Conservation (phyloP, 768 basidiomycete genomes). For the Termitomyces heimii region DNA sequence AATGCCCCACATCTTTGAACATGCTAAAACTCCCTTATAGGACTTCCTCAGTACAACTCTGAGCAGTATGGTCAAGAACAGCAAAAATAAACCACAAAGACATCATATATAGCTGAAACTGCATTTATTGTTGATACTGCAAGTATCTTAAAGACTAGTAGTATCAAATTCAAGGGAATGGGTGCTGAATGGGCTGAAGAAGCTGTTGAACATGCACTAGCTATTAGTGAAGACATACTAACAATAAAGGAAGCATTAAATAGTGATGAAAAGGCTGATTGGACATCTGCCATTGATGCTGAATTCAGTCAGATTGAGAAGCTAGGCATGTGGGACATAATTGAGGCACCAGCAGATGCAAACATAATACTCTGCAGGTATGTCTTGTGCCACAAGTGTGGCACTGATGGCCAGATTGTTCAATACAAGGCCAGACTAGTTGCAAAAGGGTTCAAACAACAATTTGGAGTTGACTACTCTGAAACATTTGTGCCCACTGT, state of each 20-base stretch:
- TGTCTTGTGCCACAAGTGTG: not conserved
- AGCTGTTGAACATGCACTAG: not conserved
- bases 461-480: too few species aligned
- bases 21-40: not conserved
- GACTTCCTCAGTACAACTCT: not conserved
- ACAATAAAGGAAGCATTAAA: not conserved
- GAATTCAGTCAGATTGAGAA: too few species aligned
- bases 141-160: not conserved
- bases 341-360: slow-evolving; percentile 3
- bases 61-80: not conserved
- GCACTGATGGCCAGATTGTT: not conserved
- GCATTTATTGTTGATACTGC: not conserved
- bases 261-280: too few species aligned
- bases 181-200: not conserved
- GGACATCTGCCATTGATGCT: too few species aligned
- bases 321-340: not conserved
- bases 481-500: slow-evolving; percentile 17
- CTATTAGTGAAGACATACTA: not conserved
- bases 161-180: not conserved
- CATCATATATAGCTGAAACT: not conserved
- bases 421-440: slow-evolving; percentile 26
- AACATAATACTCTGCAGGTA: not conserved
- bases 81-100: not conserved
- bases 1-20: not conserved
- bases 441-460: slow-evolving; percentile 25